phyloP scores from a whole-genome alignment of 164 flowering plant genomes.

The Chloranthus sessilifolius region DNA sequence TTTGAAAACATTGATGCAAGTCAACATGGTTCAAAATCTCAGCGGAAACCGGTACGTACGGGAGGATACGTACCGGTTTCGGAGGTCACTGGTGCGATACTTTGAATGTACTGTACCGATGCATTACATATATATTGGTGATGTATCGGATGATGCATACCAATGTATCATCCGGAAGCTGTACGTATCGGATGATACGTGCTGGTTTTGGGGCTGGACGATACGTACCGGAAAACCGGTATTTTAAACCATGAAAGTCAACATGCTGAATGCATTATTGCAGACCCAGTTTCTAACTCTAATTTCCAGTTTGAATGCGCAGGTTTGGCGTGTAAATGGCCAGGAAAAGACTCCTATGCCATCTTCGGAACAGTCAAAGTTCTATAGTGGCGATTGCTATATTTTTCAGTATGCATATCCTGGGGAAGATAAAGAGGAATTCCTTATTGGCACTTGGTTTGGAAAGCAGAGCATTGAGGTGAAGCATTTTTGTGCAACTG shows the following conservation, averaged over 20 bases:
- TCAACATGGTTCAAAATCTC: no score
- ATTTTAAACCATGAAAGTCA: no score
- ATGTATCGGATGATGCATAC: no score
- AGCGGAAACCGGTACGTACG: no score
- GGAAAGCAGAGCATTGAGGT: constrained; percentile 94
- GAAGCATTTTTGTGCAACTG: not conserved
- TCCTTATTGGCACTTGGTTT: constrained; percentile 93
- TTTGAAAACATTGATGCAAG: not conserved
- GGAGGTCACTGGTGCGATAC: no score
- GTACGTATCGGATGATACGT: no score
- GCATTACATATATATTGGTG: no score
- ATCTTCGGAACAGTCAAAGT: constrained; percentile 74
- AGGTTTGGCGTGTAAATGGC: constrained; percentile 96
- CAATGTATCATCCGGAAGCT: no score
- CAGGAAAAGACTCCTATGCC: constrained; percentile 62
- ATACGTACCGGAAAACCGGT: no score
- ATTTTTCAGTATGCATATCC: constrained; percentile 91
- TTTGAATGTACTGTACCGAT: no score
- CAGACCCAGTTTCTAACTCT: constrained; percentile 9
- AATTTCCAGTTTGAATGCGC: constrained; percentile 19
- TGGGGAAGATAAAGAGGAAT: constrained; percentile 89
- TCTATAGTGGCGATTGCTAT: constrained; percentile 93
- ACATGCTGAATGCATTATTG: not conserved
- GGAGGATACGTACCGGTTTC: no score
- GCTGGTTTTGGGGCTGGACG: no score